Evolutionary conservation across 768 basidiomycete species (phyloP), one percentile per base, ranked within the genome.

Genomic region (Amanita polypyramis): DNA sequence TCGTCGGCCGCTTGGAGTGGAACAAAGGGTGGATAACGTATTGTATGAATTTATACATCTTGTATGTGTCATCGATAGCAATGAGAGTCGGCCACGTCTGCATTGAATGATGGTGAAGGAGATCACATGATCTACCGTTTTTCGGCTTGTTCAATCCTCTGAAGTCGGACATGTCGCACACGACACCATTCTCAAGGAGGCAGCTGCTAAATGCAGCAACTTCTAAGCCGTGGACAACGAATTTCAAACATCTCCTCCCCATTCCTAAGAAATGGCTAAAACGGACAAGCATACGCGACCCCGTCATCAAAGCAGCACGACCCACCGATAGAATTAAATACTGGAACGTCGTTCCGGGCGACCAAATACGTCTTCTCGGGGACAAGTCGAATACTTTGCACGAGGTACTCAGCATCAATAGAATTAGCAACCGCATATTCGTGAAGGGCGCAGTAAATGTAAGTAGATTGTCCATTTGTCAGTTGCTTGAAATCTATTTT

Each of bases 341-440:
- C 59, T 92, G 89, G 89, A 92, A 91, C 58, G 75, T 92, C 51
- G 82, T 88, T 29, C 86, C 90, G 4, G 89, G 89, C 5, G 89
- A 92, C 66, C 76, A 74, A 46, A 77, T 92, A 57, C 76, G 82
- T 43, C 53, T 89, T 47, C 73, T 77, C 5, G 83, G 85, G 20
- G 82, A 87, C 61, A 68, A 70, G 51, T 69, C 70, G 21, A 75
- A 72, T 35, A 72, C 65, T 12, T 56, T 89, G 29, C 77, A 79
- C 39, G 82, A 89, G 58, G 86, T 92, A 30, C 64, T 78, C 51
- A 78, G 74, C 62, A 78, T 90, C 48, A 85, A 90, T 65, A 75
- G 73, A 60, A 68, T 85, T 53, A 79, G 74, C 59, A 90, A 89
- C 61, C 74, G 66, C 62, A 86, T 65, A 60, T 79, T 69, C 62